phyloP scores from a whole-genome alignment of 163 green algal species.

The Prototheca cutis region DNA sequence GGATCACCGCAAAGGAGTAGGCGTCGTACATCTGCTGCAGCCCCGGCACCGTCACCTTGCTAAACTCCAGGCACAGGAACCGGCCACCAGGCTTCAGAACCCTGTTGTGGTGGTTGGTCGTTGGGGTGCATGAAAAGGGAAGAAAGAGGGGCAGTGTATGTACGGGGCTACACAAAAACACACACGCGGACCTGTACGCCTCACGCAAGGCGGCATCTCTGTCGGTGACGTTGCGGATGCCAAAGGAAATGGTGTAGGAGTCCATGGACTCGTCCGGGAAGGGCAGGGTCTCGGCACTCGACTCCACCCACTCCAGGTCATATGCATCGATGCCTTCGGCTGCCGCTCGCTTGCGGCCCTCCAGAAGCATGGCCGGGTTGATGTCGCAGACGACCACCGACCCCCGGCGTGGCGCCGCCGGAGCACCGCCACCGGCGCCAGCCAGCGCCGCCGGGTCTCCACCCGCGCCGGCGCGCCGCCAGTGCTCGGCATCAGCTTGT shows the following conservation, averaged over 20 bases:
- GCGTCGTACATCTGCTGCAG: slow-evolving; percentile 73
- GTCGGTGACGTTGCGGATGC: slow-evolving; percentile 93
- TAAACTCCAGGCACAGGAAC: slow-evolving; percentile 94
- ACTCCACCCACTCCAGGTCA: slow-evolving; percentile 66
- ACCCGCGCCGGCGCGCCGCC: too few relatives aligned
- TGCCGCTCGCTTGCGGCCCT: slow-evolving; percentile 55
- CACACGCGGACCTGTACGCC: slow-evolving; percentile 32
- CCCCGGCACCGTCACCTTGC: slow-evolving; percentile 45
- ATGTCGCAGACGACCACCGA: slow-evolving; percentile 91
- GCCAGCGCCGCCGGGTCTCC: too few relatives aligned
- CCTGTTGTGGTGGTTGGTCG: too few relatives aligned
- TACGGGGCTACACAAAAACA: not conserved
- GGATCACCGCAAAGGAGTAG: slow-evolving; percentile 96
- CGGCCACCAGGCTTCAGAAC: slow-evolving; percentile 47
- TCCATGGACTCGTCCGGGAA: slow-evolving; percentile 71
- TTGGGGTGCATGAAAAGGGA: too few relatives aligned
- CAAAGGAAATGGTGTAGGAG: slow-evolving; percentile 94
- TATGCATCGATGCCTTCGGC: slow-evolving; percentile 10
- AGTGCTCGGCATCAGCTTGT: slow-evolving; percentile 25
- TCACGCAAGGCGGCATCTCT: slow-evolving; percentile 67
- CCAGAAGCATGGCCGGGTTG: slow-evolving; percentile 85
- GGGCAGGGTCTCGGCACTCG: slow-evolving; percentile 80
- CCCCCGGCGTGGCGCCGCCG: slow-evolving; percentile 14
- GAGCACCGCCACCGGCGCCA: too few relatives aligned
- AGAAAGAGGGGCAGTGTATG: too few relatives aligned